A percentile compares a stretch with the other conserved stretches of the same genome.
Conservation (phyloP, 345 rosid genomes). For the Corchorus olitorius region DNA sequence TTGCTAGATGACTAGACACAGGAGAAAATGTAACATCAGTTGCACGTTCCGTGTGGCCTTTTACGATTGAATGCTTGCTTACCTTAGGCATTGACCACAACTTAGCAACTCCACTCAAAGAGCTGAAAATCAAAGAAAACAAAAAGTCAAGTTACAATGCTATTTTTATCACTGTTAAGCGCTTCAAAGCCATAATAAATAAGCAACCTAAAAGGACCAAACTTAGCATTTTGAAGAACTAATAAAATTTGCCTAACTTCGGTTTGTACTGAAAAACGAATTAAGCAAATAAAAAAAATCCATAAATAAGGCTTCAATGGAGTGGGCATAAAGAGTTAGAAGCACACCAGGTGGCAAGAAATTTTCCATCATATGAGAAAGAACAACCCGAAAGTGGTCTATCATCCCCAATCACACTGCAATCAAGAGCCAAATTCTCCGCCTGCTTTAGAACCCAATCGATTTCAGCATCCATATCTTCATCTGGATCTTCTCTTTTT, state of each 20-base stretch:
- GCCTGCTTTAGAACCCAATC: constrained; percentile 75
- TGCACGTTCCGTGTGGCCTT: constrained; percentile 89
- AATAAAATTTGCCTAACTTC: neutral
- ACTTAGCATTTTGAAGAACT: constrained; percentile 8
- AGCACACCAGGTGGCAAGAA: constrained; percentile 85
- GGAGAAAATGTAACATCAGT: constrained; percentile 94
- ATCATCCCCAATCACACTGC: constrained; percentile 89
- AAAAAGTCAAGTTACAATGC: constrained; percentile 25
- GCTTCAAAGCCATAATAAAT: constrained; percentile 11
- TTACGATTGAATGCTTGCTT: constrained; percentile 55
- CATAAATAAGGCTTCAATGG: neutral
- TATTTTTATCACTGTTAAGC: neutral
- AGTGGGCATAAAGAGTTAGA: constrained; percentile 4
- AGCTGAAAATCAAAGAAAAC: constrained; percentile 39
- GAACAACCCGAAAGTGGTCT: constrained; percentile 93
- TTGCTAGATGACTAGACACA: constrained; percentile 64
- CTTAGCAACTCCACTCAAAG: constrained; percentile 86
- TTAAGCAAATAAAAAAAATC: neutral
- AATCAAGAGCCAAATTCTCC: constrained; percentile 65
- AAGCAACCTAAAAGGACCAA: constrained; percentile 3
- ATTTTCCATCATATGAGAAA: constrained; percentile 74
- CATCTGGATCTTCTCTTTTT: constrained; percentile 90
- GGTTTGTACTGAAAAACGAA: neutral
- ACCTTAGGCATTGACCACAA: constrained; percentile 86
- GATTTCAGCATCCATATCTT: constrained; percentile 82